Evolutionary conservation across 495 filamentous ascomycete genomes (phyloP), one percentile per base, ranked within the genome.

Genomic region (Penicillium ochrochloron): DNA sequence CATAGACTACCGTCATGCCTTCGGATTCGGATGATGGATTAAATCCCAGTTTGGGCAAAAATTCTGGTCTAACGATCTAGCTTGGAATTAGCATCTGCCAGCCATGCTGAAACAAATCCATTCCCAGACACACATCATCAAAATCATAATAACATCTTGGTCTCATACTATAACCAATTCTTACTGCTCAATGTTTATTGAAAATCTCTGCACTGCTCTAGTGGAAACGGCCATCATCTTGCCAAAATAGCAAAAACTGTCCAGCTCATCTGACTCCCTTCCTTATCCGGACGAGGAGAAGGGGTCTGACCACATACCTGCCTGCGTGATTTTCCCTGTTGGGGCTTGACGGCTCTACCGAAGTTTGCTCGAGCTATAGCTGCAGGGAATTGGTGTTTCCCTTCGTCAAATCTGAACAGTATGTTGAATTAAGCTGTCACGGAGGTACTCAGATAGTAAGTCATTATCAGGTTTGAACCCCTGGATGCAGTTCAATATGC

Each of bases 241-340:
- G 42, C 9, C 42, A 8, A 44, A 21, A 44, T 8, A 21, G 0
- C 1, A 7, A 10, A 5, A 44, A 6, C 17, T 19, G 21, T 5
- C 6, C 7, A 48, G 21, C 44, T 48, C 44, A 19, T 14, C 44
- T 25, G 44, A 48, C 21, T 14, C 9, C 44, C 10, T 48, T 48
- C 44, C 44, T 25, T 3, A 48, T 48, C 44, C 44, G 44, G 44
- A 9, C 23, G 19, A 19, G 44, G 10, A 3, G 1, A 25, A 48
- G 44, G 44, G 44, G 44, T 48, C 44, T 48, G 21, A 48, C 44
- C 44, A 25, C 44, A 48, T 48, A 2, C 44, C 44, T 23, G 44
- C 12, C 21, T 48, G 19, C 9, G 10, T 25, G 10, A 1, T 12
- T 25, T 12, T n/a, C 9, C 4, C 15, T 48, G 9, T 11, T 15